phyloP scores from a whole-genome alignment of 1,139 yeast species.

The Meyerozyma athensensis region DNA sequence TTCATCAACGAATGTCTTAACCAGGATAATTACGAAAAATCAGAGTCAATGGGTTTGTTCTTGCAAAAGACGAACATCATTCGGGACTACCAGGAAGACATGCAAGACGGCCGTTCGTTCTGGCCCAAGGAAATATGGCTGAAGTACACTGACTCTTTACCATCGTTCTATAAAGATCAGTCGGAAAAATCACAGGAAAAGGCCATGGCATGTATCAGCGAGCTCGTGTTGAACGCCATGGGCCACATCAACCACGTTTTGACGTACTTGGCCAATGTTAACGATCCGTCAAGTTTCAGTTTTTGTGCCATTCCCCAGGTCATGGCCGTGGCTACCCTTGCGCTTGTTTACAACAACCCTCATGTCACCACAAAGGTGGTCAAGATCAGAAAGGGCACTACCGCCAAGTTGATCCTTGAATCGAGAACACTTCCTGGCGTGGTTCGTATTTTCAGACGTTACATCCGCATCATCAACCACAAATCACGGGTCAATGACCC shows the following conservation, averaged over 20 bases:
- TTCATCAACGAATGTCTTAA: conserved; percentile 53
- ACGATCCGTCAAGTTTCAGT: conserved; percentile 79
- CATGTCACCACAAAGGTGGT: conserved; percentile 65
- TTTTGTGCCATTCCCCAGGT: conserved; percentile 98
- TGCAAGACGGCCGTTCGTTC: conserved; percentile 87
- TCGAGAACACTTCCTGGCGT: conserved; percentile 76
- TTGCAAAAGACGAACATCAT: conserved; percentile 93
- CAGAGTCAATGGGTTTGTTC: conserved; percentile 91
- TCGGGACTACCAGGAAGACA: conserved; percentile 91
- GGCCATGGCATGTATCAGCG: conserved; percentile 75
- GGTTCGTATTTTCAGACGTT: conserved; percentile 66
- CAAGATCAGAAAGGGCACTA: conserved; percentile 90
- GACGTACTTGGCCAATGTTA: conserved; percentile 67
- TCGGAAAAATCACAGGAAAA: conserved; percentile 38
- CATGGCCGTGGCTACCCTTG: conserved; percentile 95
- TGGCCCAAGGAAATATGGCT: conserved; percentile 97
- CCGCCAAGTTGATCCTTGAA: conserved; percentile 70
- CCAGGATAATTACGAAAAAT: conserved; percentile 49
- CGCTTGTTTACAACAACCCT: conserved; percentile 79
- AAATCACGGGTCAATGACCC: conserved; percentile 80
- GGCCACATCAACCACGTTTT: conserved; percentile 75
- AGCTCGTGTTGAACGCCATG: conserved; percentile 75
- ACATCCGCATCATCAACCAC: conserved; percentile 72
- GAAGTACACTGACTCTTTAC: conserved; percentile 62
- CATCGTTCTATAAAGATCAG: conserved; percentile 47